These are phyloP conservation scores for Teratosphaeria pseudoeucalypti DNA, from an alignment of 2,329 filamentous ascomycete genomes.

Conservation along the genomic window DNA sequence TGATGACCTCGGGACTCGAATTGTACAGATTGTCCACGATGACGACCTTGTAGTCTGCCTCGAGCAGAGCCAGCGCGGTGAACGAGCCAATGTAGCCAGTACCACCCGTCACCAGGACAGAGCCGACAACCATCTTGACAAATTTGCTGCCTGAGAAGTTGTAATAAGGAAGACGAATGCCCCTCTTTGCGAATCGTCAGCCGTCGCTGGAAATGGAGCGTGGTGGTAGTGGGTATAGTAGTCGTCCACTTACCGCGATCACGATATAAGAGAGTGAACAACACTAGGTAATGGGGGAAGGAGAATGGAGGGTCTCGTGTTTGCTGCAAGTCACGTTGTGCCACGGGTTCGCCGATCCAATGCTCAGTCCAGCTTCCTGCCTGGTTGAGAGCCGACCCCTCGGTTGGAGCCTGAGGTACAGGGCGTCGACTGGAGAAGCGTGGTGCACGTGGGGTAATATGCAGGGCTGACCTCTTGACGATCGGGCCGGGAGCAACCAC, in stretches of 20 bases:
- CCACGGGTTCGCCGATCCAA: background rate
- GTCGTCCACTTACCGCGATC: background rate
- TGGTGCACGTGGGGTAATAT: no score
- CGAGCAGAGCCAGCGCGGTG: constrained; percentile 80
- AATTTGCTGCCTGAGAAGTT: background rate
- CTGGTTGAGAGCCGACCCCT: background rate
- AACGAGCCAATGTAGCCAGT: constrained; percentile 99
- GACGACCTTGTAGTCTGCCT: constrained; percentile 92
- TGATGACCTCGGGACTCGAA: constrained; percentile 80
- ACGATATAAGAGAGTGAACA: background rate
- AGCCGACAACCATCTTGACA: constrained; percentile 11
- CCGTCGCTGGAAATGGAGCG: background rate
- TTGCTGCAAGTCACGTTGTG: background rate
- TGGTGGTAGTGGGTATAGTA: background rate
- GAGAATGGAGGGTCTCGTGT: background rate
- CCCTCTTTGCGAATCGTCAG: background rate
- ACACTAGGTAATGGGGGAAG: background rate
- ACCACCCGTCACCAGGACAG: constrained; percentile 50
- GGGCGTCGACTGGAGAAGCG: no score
- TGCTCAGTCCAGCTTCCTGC: background rate
- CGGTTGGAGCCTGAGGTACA: no score
- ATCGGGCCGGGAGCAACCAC: no score
- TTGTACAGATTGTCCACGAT: constrained; percentile 97
- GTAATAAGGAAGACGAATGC: background rate
- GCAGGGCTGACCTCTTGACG: no score